Percentiles rank a stretch among this genome's conserved stretches.
phyloP scores from a whole-genome alignment of 2,329 filamentous ascomycete genomes.

The Penicillium olsonii region DNA sequence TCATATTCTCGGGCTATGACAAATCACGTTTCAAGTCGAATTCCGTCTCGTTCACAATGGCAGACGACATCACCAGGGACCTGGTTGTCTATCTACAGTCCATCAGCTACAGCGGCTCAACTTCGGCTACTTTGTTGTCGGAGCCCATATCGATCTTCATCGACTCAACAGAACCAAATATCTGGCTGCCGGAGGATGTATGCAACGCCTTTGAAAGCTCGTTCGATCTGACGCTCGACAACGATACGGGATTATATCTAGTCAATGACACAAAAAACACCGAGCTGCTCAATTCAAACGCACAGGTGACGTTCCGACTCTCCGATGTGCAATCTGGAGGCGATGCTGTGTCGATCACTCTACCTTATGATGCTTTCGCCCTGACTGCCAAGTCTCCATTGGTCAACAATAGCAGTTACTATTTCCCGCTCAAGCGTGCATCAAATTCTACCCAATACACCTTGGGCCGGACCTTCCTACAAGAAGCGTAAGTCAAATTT shows the following conservation, averaged over 20 bases:
- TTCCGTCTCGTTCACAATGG: slow-evolving; percentile 59
- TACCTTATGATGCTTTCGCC: slow-evolving; percentile 51
- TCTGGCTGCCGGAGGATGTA: slow-evolving; percentile 53
- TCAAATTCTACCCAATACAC: slow-evolving; percentile 58
- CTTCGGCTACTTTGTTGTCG: slow-evolving; percentile 15
- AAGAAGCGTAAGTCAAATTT: slow-evolving; percentile 54
- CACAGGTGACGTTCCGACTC: slow-evolving; percentile 60
- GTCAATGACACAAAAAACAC: slow-evolving; percentile 61
- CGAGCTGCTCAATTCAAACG: slow-evolving; percentile 49
- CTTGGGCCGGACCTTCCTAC: slow-evolving; percentile 68
- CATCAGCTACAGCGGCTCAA: slow-evolving; percentile 21
- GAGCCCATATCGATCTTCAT: slow-evolving; percentile 47
- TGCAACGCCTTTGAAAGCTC: slow-evolving; percentile 66
- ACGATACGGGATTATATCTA: slow-evolving; percentile 64
- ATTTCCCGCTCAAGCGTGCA: slow-evolving; percentile 66
- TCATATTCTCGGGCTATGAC: slow-evolving; percentile 73
- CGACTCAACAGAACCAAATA: slow-evolving; percentile 51
- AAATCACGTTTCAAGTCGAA: slow-evolving; percentile 62
- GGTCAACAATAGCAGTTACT: slow-evolving; percentile 56
- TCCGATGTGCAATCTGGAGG: slow-evolving; percentile 45
- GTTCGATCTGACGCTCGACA: slow-evolving; percentile 67
- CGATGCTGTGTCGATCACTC: slow-evolving; percentile 15
- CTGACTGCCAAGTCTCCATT: slow-evolving; percentile 46
- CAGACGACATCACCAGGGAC: slow-evolving; percentile 59
- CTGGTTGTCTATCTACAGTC: slow-evolving; percentile 59